phyloP scores from a whole-genome alignment of 192 early-diverging fungal genomes.

The Coemansia asiatica region DNA sequence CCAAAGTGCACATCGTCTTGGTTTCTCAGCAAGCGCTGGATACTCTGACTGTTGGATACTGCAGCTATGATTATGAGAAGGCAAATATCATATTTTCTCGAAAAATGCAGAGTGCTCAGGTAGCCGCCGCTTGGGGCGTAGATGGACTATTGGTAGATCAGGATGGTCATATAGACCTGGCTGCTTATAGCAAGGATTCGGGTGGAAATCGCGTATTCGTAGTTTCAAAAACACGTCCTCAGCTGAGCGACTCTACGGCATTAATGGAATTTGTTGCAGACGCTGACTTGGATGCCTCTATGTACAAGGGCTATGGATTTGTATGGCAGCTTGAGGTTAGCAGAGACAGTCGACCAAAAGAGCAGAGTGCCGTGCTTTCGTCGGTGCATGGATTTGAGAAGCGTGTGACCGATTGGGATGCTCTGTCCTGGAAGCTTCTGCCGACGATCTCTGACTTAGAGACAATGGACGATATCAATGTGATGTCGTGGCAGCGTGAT shows the following conservation, averaged over 20 bases:
- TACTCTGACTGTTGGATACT: conserved; percentile 32
- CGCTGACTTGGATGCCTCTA: not conserved
- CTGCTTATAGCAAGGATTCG: not conserved
- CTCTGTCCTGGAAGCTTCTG: conserved; percentile 53
- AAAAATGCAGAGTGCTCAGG: not conserved
- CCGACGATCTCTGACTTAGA: conserved; percentile 50
- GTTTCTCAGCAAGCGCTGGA: conserved; percentile 31
- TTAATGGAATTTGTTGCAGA: not conserved
- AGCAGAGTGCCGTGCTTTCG: not conserved
- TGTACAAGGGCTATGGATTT: conserved; percentile 17
- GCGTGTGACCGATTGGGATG: conserved; percentile 46
- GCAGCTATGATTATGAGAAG: conserved; percentile 9
- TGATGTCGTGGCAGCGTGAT: conserved; percentile 50
- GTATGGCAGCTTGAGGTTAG: conserved; percentile 20
- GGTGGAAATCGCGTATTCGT: conserved; percentile 1
- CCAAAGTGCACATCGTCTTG: conserved; percentile 28
- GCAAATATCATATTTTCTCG: not conserved
- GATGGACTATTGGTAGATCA: conserved; percentile 4
- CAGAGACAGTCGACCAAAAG: not conserved
- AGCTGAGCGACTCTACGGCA: not conserved
- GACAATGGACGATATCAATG: conserved; percentile 55
- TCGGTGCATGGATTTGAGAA: conserved; percentile 29
- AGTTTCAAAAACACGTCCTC: conserved; percentile 16
- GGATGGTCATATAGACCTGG: conserved; percentile 9
- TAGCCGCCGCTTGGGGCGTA: conserved; percentile 36